Conservation (phyloP, 805 yeast species). For the Ogataea kodamae region DNA sequence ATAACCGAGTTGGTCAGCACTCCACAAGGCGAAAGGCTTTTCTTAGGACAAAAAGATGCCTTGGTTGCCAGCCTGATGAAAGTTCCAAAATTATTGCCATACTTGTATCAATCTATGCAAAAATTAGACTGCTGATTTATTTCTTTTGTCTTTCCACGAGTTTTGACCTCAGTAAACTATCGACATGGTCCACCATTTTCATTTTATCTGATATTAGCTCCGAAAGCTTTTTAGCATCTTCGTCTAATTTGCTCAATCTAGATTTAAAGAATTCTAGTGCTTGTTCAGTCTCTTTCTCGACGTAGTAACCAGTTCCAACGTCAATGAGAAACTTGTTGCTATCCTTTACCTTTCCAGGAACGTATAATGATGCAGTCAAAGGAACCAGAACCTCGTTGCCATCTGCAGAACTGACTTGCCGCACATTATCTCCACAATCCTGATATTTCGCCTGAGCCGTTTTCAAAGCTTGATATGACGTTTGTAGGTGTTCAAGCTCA, state of each 20-base stretch:
- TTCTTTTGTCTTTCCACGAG: conserved; percentile 43
- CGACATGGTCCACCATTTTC: conserved; percentile 58
- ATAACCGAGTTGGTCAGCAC: conserved; percentile 34
- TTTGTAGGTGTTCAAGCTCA: conserved; percentile 81
- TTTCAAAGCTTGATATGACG: conserved; percentile 77
- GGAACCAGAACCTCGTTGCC: conserved; percentile 71
- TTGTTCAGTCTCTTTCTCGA: conserved; percentile 68
- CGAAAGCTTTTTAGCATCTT: conserved; percentile 71
- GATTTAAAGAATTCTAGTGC: conserved; percentile 68
- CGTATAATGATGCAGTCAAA: conserved; percentile 80
- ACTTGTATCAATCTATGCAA: conserved; percentile 24
- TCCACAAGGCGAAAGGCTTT: conserved; percentile 33
- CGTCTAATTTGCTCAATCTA: conserved; percentile 67
- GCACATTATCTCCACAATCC: conserved; percentile 75
- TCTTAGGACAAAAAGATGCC: conserved; percentile 31
- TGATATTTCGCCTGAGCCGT: conserved; percentile 78
- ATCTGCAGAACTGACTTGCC: conserved; percentile 40
- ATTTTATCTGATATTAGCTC: conserved; percentile 74
- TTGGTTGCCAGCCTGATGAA: conserved; percentile 33
- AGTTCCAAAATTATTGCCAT: conserved; percentile 34
- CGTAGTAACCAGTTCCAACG: conserved; percentile 93
- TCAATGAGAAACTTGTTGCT: conserved; percentile 78
- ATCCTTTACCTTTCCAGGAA: conserved; percentile 75
- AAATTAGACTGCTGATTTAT: conserved; percentile 22
- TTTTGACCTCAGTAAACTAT: conserved; percentile 51